phyloP scores from a whole-genome alignment of 2,329 filamentous ascomycete genomes.

The Alternaria brassicicola region DNA sequence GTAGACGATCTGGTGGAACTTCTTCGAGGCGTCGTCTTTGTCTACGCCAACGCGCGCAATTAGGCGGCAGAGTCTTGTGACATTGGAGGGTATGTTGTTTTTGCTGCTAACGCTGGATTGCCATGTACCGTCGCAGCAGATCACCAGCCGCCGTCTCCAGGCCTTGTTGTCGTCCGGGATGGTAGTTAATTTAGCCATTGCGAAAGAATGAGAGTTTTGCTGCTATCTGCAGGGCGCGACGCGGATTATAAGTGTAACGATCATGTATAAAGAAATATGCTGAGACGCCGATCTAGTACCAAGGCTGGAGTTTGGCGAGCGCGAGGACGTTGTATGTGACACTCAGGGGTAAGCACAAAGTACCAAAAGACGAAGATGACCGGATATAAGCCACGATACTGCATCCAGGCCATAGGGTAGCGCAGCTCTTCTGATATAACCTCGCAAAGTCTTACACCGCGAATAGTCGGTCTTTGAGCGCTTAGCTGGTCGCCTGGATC shows the following conservation, averaged over 20 bases:
- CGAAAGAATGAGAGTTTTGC: not conserved
- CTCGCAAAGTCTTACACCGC: constrained; percentile 10
- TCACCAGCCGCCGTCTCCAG: constrained; percentile 43
- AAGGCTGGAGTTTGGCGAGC: constrained; percentile 5
- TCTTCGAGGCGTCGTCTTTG: constrained; percentile 27
- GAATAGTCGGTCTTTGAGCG: constrained; percentile 1
- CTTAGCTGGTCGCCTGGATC: constrained; percentile 11
- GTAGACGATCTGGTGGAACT: constrained; percentile 47
- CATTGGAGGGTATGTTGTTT: constrained; percentile 45
- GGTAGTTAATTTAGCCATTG: not conserved
- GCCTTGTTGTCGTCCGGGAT: constrained; percentile 19
- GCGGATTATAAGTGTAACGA: not conserved
- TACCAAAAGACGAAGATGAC: not conserved
- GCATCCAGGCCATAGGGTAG: not conserved
- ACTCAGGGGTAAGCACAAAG: constrained; percentile 10
- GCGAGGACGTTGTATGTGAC: constrained; percentile 5
- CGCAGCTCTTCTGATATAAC: not conserved
- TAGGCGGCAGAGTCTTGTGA: constrained; percentile 44
- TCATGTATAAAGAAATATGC: not conserved
- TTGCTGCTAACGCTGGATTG: constrained; percentile 40
- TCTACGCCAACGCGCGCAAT: constrained; percentile 40
- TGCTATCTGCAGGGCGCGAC: not conserved
- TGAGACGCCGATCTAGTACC: constrained; percentile 3
- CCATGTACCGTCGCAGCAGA: constrained; percentile 49
- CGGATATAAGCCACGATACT: not conserved